Conservation (phyloP, 169 alveolate species). For the Cryptosporidium muris region DNA sequence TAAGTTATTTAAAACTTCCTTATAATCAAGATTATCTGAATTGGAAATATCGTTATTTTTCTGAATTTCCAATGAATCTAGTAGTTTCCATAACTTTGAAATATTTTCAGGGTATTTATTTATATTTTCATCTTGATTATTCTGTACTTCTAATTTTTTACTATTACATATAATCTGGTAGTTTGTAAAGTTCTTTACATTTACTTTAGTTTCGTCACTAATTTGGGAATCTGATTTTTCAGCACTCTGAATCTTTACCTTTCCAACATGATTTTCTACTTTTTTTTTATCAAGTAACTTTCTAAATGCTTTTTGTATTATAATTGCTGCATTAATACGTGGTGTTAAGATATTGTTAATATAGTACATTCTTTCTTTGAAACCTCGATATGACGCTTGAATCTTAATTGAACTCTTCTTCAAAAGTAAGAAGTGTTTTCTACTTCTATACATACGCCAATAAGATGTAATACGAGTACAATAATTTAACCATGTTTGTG, state of each 20-base stretch:
- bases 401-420: conserved; percentile 4
- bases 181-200: no score
- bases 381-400: conserved; percentile 17
- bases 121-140: neutral
- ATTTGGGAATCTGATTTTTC: neutral
- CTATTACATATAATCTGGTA: neutral
- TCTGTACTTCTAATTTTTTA: neutral
- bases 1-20: conserved; percentile 16
- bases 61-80: conserved; percentile 30
- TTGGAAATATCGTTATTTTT: neutral
- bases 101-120: conserved; percentile 22
- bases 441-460: conserved; percentile 62
- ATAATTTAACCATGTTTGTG: conserved; percentile 44
- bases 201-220: neutral
- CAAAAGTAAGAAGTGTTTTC: conserved; percentile 4
- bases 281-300: neutral
- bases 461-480: conserved; percentile 47
- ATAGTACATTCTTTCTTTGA: neutral
- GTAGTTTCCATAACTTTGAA: conserved; percentile 61
- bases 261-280: neutral
- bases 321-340: conserved; percentile 18
- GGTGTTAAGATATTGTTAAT: neutral
- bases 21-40: conserved; percentile 18
- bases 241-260: neutral
- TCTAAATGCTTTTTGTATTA: conserved; percentile 27